Evolutionary conservation across 2,329 filamentous ascomycete genomes (phyloP), one percentile per base, ranked within the genome.

Genomic region (Harringtonia lauricola): DNA sequence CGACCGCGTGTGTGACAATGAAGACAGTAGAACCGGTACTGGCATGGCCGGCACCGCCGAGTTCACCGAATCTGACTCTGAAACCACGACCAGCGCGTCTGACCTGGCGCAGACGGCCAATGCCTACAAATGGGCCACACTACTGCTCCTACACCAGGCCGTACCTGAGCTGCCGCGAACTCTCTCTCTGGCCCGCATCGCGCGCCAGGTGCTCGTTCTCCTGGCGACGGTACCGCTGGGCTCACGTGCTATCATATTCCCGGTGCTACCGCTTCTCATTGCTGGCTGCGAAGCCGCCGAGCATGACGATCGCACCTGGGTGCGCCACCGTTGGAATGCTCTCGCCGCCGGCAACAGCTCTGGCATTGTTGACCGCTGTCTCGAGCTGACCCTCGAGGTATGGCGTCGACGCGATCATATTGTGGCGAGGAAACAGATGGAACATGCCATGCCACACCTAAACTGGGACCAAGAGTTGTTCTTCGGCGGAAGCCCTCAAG

Each of bases 211-310:
- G 6, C 39, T 45, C 12, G 43, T 45, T 2, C 18, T 45, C 12
- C 22, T 45, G 18, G 43, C 43, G 10, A 45, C 39, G 8, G 43
- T 45, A 10, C 43, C 43, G 4, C 29, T 45, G 2, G 28, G 21
- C 3, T 45, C 43, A 21, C 43, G 43, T 3, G 43, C 43, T n/a
- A 28, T 41, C 21, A 41, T 45, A n/a, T 45, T 45, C 18, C 43
- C 43, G 4, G 39, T 45, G 4, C 15, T 45, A 28, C 43, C 43
- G 12, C 34, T 45, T 13, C 38, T 45, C 4, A 18, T 38, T 17
- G 33, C 43, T 13, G 43, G 43, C n/a, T 45, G 43, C 17, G 43
- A 45, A 29, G 43, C 39, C 13, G 18, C 34, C 6, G 34, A 40
- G 2, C 17, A 1, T 1, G 39, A 18, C 17, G 43, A 45, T 21